Percentiles rank a stretch among this genome's conserved stretches.
phyloP scores from a whole-genome alignment of 768 basidiomycete genomes.

The Chalciporus sphaerocephalus region DNA sequence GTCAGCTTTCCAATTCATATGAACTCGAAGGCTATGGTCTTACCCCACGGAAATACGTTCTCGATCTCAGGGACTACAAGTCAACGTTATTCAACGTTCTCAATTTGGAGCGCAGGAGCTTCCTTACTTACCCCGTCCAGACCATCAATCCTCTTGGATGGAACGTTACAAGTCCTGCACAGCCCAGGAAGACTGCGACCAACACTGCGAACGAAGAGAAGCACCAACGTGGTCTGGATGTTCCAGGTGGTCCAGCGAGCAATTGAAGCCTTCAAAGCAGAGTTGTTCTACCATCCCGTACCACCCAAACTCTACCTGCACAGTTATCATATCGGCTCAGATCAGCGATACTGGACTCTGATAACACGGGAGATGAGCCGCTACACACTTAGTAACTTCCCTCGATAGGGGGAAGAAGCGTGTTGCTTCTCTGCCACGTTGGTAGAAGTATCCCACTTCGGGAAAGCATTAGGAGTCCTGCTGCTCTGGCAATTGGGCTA shows the following conservation, averaged over 20 bases:
- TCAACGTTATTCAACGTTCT: slow-evolving; percentile 10
- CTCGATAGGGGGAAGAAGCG: slow-evolving; percentile 24
- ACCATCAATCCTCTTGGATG: slow-evolving; percentile 74
- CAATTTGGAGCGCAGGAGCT: slow-evolving; percentile 10
- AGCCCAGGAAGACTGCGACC: slow-evolving; percentile 59
- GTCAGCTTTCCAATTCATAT: slow-evolving; percentile 37
- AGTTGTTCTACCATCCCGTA: not conserved
- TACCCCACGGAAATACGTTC: slow-evolving; percentile 73
- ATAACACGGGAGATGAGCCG: slow-evolving; percentile 7
- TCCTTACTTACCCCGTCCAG: slow-evolving; percentile 58
- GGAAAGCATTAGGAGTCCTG: slow-evolving; percentile 4
- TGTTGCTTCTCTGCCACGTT: slow-evolving; percentile 14
- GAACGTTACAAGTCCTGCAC: slow-evolving; percentile 64
- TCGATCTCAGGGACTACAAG: slow-evolving; percentile 52
- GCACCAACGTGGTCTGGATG: not conserved
- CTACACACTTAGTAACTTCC: not conserved
- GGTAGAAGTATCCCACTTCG: slow-evolving; percentile 7
- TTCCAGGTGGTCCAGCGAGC: not conserved
- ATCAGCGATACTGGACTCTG: slow-evolving; percentile 4
- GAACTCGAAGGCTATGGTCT: slow-evolving; percentile 80
- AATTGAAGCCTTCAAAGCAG: slow-evolving; percentile 1
- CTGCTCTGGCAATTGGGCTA: slow-evolving; percentile 15
- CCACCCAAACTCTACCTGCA: slow-evolving; percentile 1
- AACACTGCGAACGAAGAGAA: slow-evolving; percentile 2
- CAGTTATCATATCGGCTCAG: slow-evolving; percentile 13